These are phyloP conservation scores for Alternaria brassicicola DNA, from an alignment of 2,329 filamentous ascomycete species.

Conservation along the genomic window DNA sequence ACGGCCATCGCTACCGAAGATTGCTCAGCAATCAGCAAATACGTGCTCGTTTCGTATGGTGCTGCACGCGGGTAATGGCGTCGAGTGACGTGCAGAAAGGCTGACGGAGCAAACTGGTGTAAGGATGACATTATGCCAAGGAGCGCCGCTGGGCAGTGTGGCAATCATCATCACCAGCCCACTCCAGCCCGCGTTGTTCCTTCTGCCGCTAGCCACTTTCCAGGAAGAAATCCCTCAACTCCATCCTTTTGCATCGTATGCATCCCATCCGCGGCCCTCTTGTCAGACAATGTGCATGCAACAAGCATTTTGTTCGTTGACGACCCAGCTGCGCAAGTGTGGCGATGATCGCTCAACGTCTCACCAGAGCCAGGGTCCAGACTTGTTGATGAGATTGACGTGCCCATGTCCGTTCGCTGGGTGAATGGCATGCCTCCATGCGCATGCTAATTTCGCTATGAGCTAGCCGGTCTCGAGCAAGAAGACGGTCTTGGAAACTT, in stretches of 20 bases:
- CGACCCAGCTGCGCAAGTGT: conserved; percentile 17
- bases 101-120: conserved; percentile 7
- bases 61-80: conserved; percentile 15
- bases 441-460: not conserved
- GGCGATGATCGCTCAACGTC: conserved; percentile 13
- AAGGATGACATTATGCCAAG: conserved; percentile 23
- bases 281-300: conserved; percentile 14
- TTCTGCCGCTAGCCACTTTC: conserved; percentile 15
- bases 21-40: conserved; percentile 19
- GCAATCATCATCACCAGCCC: conserved; percentile 16
- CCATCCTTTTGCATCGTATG: conserved; percentile 20
- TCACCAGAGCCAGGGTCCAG: conserved; percentile 11
- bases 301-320: conserved; percentile 5
- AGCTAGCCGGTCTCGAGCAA: not conserved
- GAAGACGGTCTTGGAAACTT: not conserved
- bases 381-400: conserved; percentile 11
- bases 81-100: conserved; percentile 19
- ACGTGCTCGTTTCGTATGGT: conserved; percentile 10
- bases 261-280: conserved; percentile 10
- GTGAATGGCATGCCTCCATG: conserved; percentile 6
- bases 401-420: conserved; percentile 11
- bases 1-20: not conserved
- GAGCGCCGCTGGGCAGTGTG: conserved; percentile 16
- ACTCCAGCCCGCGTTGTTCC: conserved; percentile 1
- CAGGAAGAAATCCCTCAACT: conserved; percentile 24